Base-by-base conservation (phyloP, 106 monocot species). In the Alisma plantagoaquatica region DNA sequence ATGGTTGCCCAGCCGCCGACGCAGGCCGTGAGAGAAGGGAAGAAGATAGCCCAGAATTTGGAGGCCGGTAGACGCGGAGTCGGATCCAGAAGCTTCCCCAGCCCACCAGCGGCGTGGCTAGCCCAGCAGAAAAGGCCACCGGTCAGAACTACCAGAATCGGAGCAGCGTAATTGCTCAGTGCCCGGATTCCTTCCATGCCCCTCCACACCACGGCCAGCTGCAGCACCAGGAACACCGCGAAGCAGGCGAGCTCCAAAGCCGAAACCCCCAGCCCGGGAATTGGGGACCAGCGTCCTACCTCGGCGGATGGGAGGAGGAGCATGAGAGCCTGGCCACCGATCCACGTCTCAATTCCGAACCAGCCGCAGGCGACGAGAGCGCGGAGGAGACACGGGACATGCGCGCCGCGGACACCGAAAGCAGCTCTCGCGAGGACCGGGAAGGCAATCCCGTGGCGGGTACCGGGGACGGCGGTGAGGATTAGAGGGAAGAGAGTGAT, bases 1-100 rank as follows among this genome's bases (percentile, higher is more conserved):
- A 81, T 0, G 1, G 33, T 29, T 4, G 76, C 20, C 81, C 81
- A 81, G 24, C 15, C 12, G 14, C 63, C 62, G 27, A 81, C 27
- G 60, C 15, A 54, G 0, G 72, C 81, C 14, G 81, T 81, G 27
- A 81, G 46, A 2, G 81, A 75, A 2, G 81, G 68, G 33, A 76
- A 30, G 52, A 76, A 76, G 42, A 81, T 25, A 22, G 67, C 16
- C 63, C 55, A 67, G 67, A 80, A 75, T 23, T 62, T 16, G 14
- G 57, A 11, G 1, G 62, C 55, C 30, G 46, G 2, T 25, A 71
- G 67, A 1, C 38, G 28, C 3, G 56, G 22, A 1, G 63, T 17
- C 9, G 11, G 29, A 24, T 46, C 27, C 19, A 71, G 62, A 62
- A 71, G 55, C 12, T 23, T 23, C 29, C 63, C 63, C 29, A 71